These are phyloP conservation scores for Eleusine coracana DNA, from an alignment of 176 grass and related monocot genomes.

Conservation along the genomic window DNA sequence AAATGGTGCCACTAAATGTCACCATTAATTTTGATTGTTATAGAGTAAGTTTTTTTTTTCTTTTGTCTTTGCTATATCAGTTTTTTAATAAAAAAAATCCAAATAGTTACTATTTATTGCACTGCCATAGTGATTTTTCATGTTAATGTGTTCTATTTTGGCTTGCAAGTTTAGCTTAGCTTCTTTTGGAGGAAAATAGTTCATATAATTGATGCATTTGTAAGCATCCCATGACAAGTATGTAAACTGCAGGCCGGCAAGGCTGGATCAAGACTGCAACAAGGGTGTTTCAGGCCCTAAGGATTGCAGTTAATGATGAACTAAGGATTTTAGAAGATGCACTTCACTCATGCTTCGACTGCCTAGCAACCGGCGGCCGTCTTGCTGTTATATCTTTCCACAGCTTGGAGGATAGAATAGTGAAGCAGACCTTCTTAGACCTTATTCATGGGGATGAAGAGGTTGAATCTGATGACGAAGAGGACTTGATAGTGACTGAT, in stretches of 20 bases:
- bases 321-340: slow-evolving; percentile 71
- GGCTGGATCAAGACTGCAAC: slow-evolving; percentile 98
- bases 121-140: not conserved
- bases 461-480: slow-evolving; percentile 21
- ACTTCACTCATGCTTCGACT: slow-evolving; percentile 81
- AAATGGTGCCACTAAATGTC: not conserved
- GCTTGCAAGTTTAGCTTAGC: not conserved
- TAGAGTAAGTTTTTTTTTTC: not conserved
- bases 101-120: not conserved
- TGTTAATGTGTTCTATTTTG: not conserved
- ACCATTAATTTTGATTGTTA: not conserved
- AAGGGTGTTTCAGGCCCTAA: slow-evolving; percentile 85
- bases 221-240: slow-evolving; percentile 16
- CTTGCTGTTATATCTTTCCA: slow-evolving; percentile 94
- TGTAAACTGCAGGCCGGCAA: slow-evolving; percentile 66
- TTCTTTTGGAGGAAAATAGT: not conserved
- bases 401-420: slow-evolving; percentile 85
- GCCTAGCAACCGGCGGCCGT: slow-evolving; percentile 67
- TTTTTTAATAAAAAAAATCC: not conserved
- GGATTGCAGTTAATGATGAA: slow-evolving; percentile 93
- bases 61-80: not conserved
- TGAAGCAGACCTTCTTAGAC: slow-evolving; percentile 85
- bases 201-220: not conserved
- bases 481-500: not conserved
- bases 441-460: slow-evolving; percentile 54